Conservation (phyloP, 192 early-diverging fungal species). For the Helicostylum pulchrum region DNA sequence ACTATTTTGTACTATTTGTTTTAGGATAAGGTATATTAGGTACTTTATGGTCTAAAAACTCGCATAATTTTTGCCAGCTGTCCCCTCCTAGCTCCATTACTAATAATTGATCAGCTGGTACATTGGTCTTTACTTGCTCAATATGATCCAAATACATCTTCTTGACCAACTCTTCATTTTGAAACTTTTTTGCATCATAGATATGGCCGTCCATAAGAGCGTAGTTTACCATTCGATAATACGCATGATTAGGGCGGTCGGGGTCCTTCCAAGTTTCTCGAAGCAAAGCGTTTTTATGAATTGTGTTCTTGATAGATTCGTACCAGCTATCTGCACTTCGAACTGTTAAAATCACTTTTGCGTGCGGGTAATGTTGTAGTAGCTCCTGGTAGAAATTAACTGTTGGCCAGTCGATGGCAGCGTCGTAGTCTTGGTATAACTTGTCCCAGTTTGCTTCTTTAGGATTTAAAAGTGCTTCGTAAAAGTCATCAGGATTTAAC, state of each 20-base stretch:
- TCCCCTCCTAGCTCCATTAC: not conserved
- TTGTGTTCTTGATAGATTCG: not conserved
- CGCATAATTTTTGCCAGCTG: not conserved
- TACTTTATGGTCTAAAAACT: not conserved
- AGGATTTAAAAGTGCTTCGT: constrained; percentile 3
- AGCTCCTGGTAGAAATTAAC: constrained; percentile 19
- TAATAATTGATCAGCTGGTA: not conserved
- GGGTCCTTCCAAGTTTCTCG: too few relatives aligned
- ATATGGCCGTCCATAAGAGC: not conserved
- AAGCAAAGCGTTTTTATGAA: too few relatives aligned
- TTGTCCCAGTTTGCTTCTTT: constrained; percentile 17
- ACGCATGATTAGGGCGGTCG: too few relatives aligned
- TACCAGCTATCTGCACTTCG: constrained; percentile 24
- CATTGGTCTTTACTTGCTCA: not conserved
- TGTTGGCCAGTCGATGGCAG: constrained; percentile 24
- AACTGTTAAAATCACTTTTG: constrained; percentile 22
- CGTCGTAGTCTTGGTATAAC: constrained; percentile 9
- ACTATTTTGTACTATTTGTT: not conserved
- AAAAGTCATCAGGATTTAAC: constrained; percentile 1
- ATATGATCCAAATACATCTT: not conserved
- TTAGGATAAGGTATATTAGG: constrained; percentile 1
- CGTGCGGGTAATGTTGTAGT: constrained; percentile 20
- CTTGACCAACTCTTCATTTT: not conserved
- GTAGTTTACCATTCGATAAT: too few relatives aligned
- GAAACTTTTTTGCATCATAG: not conserved